Base-by-base conservation (phyloP, 371 early-diverging fungal genomes). In the Mortierella sp. region DNA sequence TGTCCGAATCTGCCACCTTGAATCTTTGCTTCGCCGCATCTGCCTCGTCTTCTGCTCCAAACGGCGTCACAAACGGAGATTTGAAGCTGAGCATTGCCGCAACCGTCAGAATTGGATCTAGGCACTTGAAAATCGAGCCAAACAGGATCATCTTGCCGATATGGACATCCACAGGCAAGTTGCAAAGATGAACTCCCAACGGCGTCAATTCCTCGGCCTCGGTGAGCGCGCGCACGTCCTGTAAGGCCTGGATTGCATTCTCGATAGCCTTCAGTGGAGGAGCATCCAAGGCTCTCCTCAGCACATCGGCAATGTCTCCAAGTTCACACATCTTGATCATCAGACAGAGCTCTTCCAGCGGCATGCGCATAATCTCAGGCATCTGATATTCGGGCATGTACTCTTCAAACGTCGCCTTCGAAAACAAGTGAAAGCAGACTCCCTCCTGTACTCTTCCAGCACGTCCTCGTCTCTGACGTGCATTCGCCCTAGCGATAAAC, bases 391-490 rank as follows among this genome's bases (percentile, higher is more conserved):
- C 86, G 0, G 83, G 66, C 90, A 93, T 89, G 81, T 79, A 61
- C 9, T 70, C 49, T 15, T 88, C 83, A 64, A 80, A 91, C 7
- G 73, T 80, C 7, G 82, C 47, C 31, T 76, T 67, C 0, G 91
- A 84, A 51, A 92, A 90, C 48, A 95, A 56, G 61, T 91, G 90
- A 62, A 89, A 94, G 42, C 93, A 92, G 0, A 91, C 71, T 12
- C 99, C 99, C 44, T 85, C 85, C 55, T 89, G 91, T 3, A 94
- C 92, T 50, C 99, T 82, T 26, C 99, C 99, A 5, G 98, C 98
- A 57, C 99, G 88, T 31, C 99, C 99, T 5, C 90, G 80, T 37
- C 99, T 85, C 80, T 99, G 99, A 34, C 84, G 82, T 5, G 90
- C 93, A 63, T 93, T 95, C 17, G 97, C 95, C 59, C 88, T 89